Evolutionary conservation across 345 rosid species (phyloP).

Genomic region (Sisymbrium irio): DNA sequence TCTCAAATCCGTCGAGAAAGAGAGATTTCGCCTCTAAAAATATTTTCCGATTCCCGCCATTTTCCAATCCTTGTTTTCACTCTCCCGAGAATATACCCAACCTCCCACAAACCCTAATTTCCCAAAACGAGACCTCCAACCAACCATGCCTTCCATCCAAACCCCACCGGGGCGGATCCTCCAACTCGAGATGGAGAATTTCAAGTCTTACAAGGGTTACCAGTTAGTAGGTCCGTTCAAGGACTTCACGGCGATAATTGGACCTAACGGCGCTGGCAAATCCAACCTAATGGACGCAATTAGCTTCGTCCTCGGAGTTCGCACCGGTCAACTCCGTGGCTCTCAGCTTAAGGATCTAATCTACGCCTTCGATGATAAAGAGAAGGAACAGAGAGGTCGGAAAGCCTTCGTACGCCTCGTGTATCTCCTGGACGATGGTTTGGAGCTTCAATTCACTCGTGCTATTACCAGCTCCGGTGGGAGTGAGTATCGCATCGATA

Average conservation of each 20-base stretch:
- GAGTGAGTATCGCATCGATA: slow-evolving; percentile 85
- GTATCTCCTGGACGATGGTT: slow-evolving; percentile 60
- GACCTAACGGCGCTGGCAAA: slow-evolving; percentile 97
- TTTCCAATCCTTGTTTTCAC: not conserved
- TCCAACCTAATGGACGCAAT: slow-evolving; percentile 99
- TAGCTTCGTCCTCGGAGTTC: slow-evolving; percentile 96
- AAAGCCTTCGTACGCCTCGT: slow-evolving; percentile 83
- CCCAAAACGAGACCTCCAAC: slow-evolving; percentile 7
- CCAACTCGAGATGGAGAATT: slow-evolving; percentile 83
- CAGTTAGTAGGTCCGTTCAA: slow-evolving; percentile 88
- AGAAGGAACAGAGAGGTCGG: slow-evolving; percentile 86
- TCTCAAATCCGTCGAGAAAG: not conserved
- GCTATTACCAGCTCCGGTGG: slow-evolving; percentile 68
- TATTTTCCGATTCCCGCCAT: slow-evolving; percentile 26
- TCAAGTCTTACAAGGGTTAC: slow-evolving; percentile 93
- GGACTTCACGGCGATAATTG: slow-evolving; percentile 96
- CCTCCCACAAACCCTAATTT: slow-evolving; percentile 32
- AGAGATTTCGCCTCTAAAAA: slow-evolving; percentile 13
- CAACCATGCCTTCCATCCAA: slow-evolving; percentile 63
- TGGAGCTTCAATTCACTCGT: slow-evolving; percentile 78
- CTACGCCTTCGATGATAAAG: slow-evolving; percentile 87
- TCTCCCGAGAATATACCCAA: not conserved
- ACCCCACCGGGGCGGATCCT: slow-evolving; percentile 67
- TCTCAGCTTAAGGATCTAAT: slow-evolving; percentile 93
- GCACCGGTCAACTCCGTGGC: slow-evolving; percentile 94